Percentiles rank a stretch among this genome's conserved stretches.
Conservation (phyloP, 805 yeast genomes). For the Blastobotrys mokoenaii region DNA sequence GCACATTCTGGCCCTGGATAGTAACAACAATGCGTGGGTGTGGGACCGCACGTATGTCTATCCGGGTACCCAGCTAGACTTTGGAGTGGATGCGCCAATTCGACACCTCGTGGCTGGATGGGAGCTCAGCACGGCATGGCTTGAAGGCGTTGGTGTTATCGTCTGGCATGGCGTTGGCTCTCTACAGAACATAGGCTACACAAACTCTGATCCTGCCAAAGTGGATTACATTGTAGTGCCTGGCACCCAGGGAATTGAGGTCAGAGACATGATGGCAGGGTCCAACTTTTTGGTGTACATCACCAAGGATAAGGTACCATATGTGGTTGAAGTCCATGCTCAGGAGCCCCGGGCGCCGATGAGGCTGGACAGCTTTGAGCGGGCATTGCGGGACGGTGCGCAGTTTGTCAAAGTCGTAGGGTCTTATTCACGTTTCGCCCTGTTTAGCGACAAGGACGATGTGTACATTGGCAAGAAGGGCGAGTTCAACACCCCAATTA, state of each 20-base stretch:
- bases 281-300: conserved; percentile 45
- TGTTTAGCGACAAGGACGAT: conserved; percentile 44
- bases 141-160: conserved; percentile 45
- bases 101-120: conserved; percentile 54
- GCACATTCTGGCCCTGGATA: conserved; percentile 55
- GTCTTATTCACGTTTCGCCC: conserved; percentile 44
- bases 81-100: conserved; percentile 6
- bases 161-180: conserved; percentile 43
- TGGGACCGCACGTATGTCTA: conserved; percentile 42
- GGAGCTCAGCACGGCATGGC: conserved; percentile 46
- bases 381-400: conserved; percentile 26
- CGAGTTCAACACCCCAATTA: conserved; percentile 25
- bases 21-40: conserved; percentile 40
- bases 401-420: conserved; percentile 47
- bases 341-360: conserved; percentile 17
- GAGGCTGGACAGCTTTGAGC: conserved; percentile 26
- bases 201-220: conserved; percentile 1
- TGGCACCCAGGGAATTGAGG: conserved; percentile 6
- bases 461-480: conserved; percentile 35
- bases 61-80: conserved; percentile 10
- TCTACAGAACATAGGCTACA: conserved; percentile 21
- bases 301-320: conserved; percentile 36
- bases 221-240: conserved; percentile 10
- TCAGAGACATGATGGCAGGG: conserved; percentile 50
- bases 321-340: conserved; percentile 27